Conservation (phyloP, 2,329 filamentous ascomycete species). For the Neophaeococcomyces aloes region DNA sequence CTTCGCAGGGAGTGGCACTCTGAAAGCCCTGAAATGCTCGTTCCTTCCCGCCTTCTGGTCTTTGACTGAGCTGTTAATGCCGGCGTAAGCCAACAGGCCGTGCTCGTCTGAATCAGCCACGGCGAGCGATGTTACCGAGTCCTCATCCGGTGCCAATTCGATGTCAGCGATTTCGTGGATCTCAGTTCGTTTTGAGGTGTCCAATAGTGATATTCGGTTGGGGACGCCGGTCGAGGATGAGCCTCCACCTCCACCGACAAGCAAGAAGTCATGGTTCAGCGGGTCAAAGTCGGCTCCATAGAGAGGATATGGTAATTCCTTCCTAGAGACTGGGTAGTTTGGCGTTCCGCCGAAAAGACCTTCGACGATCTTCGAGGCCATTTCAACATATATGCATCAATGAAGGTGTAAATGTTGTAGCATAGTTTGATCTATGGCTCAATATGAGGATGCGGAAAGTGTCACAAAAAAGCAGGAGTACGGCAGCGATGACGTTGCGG, state of each 20-base stretch:
- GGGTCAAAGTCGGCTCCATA: constrained; percentile 85
- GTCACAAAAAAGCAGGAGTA: too few relatives aligned
- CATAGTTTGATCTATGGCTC: too few relatives aligned
- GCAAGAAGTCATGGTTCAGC: constrained; percentile 60
- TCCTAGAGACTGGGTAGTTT: constrained; percentile 14
- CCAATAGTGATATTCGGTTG: constrained; percentile 70
- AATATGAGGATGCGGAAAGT: too few relatives aligned
- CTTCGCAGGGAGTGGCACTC: constrained; percentile 47
- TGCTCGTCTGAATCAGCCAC: constrained; percentile 51
- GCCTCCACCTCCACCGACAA: constrained; percentile 82
- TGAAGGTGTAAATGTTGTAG: too few relatives aligned
- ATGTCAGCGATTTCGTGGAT: constrained; percentile 59
- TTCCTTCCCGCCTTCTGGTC: constrained; percentile 68
- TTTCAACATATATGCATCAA: background rate
- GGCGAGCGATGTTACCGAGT: constrained; percentile 76
- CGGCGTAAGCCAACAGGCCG: constrained; percentile 53
- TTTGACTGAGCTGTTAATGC: constrained; percentile 69
- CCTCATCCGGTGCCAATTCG: constrained; percentile 71
- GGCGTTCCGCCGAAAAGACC: constrained; percentile 6
- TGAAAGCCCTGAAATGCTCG: constrained; percentile 70
- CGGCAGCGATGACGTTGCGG: too few relatives aligned
- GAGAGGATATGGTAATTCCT: constrained; percentile 62
- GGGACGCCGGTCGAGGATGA: constrained; percentile 68
- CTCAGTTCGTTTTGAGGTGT: constrained; percentile 55
- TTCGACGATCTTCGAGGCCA: constrained; percentile 1